Conservation (phyloP, 345 rosid genomes). For the Carallia brachiata region DNA sequence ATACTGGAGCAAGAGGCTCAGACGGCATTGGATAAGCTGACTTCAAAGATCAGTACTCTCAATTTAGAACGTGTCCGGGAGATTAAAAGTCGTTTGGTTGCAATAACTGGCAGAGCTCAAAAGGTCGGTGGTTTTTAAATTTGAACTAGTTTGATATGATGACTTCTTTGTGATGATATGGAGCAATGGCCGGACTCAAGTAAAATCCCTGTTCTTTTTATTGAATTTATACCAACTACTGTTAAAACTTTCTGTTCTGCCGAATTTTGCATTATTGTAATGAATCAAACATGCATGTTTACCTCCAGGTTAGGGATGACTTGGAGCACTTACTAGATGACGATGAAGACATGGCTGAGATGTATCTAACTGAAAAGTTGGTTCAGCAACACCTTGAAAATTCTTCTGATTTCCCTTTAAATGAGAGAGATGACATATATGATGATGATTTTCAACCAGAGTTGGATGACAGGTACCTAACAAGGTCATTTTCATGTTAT, state of each 20-base stretch:
- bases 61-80: conserved; percentile 66
- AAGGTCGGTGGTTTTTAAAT: conserved; percentile 40
- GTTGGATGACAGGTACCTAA: conserved; percentile 54
- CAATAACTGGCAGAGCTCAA: conserved; percentile 68
- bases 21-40: conserved; percentile 67
- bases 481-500: neutral
- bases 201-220: neutral
- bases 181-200: neutral
- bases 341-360: conserved; percentile 97
- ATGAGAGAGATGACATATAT: conserved; percentile 50
- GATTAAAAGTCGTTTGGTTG: conserved; percentile 68
- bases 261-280: neutral
- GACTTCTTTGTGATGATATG: neutral
- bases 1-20: conserved; percentile 67
- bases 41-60: conserved; percentile 72
- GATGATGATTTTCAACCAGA: conserved; percentile 51
- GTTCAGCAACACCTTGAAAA: conserved; percentile 57
- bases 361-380: conserved; percentile 87
- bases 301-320: conserved; percentile 75
- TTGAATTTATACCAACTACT: neutral
- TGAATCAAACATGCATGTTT: neutral
- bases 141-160: neutral
- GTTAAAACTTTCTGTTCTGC: neutral
- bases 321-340: conserved; percentile 88
- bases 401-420: conserved; percentile 58